Evolutionary conservation across 1,284 basidiomycete genomes (phyloP).

Genomic region (Heterobasidion occidentale): DNA sequence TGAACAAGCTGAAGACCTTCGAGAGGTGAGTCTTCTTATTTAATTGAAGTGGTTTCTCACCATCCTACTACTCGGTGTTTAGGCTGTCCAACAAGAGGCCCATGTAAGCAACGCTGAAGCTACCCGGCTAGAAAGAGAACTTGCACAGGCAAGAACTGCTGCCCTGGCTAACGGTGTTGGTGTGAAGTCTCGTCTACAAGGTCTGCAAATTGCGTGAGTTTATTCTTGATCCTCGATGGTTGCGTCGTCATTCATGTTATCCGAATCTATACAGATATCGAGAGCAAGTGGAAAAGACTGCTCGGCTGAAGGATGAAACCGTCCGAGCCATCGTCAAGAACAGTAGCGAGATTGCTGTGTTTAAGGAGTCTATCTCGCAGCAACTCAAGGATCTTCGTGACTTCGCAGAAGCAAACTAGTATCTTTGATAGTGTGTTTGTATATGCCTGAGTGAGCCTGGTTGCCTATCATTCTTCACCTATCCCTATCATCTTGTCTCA

Average conservation of each 20-base stretch:
- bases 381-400: constrained; percentile 58
- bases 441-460: not conserved
- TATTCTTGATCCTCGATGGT: not conserved
- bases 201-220: constrained; percentile 45
- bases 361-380: constrained; percentile 68
- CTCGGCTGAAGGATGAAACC: constrained; percentile 65
- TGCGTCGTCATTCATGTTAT: not conserved
- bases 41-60: not conserved
- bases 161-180: constrained; percentile 73
- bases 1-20: constrained; percentile 72
- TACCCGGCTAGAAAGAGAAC: constrained; percentile 53
- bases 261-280: constrained; percentile 42
- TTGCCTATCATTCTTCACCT: not conserved
- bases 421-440: constrained; percentile 14
- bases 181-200: constrained; percentile 68
- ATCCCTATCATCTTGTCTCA: too few relatives aligned
- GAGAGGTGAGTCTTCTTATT: constrained; percentile 45
- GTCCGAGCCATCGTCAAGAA: constrained; percentile 75
- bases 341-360: constrained; percentile 68
- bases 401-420: constrained; percentile 51
- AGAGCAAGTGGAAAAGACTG: constrained; percentile 68
- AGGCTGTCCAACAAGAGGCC: constrained; percentile 73
- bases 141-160: constrained; percentile 62
- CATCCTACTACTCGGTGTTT: not conserved
- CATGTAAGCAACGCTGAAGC: constrained; percentile 54